Percentiles rank a stretch among this genome's conserved stretches.
These are phyloP conservation scores for Thozetella sp. DNA, from an alignment of 495 filamentous ascomycete species.

Conservation along the genomic window DNA sequence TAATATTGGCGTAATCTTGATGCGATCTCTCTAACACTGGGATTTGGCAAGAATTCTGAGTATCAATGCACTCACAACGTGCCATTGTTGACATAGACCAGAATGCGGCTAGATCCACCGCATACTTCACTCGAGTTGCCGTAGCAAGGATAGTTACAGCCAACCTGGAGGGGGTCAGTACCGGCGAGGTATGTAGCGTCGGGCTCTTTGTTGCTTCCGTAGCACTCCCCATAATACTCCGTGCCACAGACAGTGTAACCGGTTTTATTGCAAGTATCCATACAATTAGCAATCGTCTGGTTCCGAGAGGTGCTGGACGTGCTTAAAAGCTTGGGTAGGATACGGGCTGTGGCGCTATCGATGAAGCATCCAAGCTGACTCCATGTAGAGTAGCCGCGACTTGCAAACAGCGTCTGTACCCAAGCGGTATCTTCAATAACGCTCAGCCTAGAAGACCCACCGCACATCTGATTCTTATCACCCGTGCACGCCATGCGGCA, in stretches of 20 bases:
- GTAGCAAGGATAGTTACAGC: not conserved
- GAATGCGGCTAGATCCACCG: not conserved
- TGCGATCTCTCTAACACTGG: too few relatives aligned
- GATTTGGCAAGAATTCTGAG: too few relatives aligned
- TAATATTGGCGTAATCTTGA: too few relatives aligned
- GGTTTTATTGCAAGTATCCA: not conserved
- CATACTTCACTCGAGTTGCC: not conserved
- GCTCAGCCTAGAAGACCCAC: not conserved
- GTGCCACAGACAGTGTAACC: not conserved
- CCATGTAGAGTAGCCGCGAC: not conserved
- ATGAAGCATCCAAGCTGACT: not conserved
- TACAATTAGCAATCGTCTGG: not conserved
- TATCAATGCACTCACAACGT: too few relatives aligned
- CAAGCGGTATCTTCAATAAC: not conserved
- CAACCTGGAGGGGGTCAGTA: not conserved
- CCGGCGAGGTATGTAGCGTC: not conserved
- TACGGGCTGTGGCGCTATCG: not conserved
- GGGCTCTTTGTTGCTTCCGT: not conserved
- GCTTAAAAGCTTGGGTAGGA: not conserved
- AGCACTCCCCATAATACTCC: not conserved
- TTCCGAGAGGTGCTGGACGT: not conserved
- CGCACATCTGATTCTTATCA: not conserved
- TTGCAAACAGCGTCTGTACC: not conserved
- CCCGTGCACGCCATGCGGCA: not conserved
- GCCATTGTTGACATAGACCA: not conserved